Base-by-base conservation (phyloP, 1,284 basidiomycete genomes). In the Ustilago xerochloae region DNA sequence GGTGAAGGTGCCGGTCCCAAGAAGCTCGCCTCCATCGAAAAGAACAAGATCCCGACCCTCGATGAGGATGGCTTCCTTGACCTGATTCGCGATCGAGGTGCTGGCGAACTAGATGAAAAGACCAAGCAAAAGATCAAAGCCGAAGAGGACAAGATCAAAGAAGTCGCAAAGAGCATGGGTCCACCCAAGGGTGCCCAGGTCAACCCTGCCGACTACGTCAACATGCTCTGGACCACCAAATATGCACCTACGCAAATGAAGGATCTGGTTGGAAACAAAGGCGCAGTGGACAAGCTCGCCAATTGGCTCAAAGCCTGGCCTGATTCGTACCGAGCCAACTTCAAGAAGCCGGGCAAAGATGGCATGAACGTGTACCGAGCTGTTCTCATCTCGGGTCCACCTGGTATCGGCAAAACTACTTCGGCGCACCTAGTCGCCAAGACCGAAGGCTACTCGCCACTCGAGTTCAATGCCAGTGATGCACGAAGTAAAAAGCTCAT, bases 381-480 rank as follows among this genome's bases (percentile, higher is more conserved):
- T 3, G 89, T 97, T 1, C 87, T 99, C 64, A 90, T 99, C 66
- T 93, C 93, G 1, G 96, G 96, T 0, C 90, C 95, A 2, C 96
- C 96, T 4, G 96, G 97, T 2, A 97, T 98, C 61, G 96, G 96
- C 29, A 99, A 99, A 87, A 99, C 96, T 5, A 97, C 94, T 0
- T 92, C 92, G 64, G 96, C 96, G 0, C 96, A 99, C 85, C 83
- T 99, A 30, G 91, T 93, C 63, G 94, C 96, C 2, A 91, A 92
- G 81, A 85, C 92, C 24, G 93, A 90, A 43, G 97, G 96, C 0
- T 97, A 92, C 79, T 92, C 91, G 7, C 92, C 94, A 0, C 92
- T 99, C 63, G 96, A 99, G 82, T 87, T 99, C 69, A 99, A 99
- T 78, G 96, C 97, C 0, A 97, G 94, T 85, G 97, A 99, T 80